Evolutionary conservation across 257 asterid genomes (phyloP).

Genomic region (Ophiorrhiza pumila): DNA sequence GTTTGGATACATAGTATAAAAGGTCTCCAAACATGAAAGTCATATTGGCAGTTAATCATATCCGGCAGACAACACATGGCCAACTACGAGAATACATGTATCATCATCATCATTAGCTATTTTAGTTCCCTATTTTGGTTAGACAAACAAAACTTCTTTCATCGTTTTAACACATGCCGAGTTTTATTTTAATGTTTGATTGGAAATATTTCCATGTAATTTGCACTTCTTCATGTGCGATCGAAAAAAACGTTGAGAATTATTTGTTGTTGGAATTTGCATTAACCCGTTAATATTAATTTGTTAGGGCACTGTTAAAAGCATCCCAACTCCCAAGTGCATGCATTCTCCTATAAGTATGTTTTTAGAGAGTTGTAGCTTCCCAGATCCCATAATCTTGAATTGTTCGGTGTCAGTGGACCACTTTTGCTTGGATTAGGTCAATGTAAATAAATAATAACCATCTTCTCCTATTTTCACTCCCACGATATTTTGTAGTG

Average conservation of each 20-base stretch:
- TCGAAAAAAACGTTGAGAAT: not conserved
- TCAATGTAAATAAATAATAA: not conserved
- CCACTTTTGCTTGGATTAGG: slow-evolving; percentile 1
- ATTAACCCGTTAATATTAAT: too few relatives aligned
- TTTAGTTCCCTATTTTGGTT: slow-evolving; percentile 4
- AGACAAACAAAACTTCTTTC: slow-evolving; percentile 10
- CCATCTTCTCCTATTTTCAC: not conserved
- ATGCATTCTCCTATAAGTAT: not conserved
- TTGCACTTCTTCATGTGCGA: not conserved
- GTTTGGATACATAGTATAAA: not conserved
- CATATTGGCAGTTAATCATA: not conserved
- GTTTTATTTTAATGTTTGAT: too few relatives aligned
- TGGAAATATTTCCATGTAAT: not conserved
- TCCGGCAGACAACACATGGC: slow-evolving; percentile 9
- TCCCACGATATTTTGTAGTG: not conserved
- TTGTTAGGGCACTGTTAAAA: too few relatives aligned
- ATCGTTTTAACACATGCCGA: not conserved
- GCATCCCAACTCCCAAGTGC: too few relatives aligned
- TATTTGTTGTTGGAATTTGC: not conserved
- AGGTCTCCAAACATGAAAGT: not conserved
- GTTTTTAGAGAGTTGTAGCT: not conserved
- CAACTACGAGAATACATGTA: not conserved
- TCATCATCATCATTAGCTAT: not conserved
- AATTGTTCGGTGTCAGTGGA: not conserved
- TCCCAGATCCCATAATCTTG: not conserved